Evolutionary conservation across 2,329 filamentous ascomycete species (phyloP).

Genomic region (Cordyceps sp.): DNA sequence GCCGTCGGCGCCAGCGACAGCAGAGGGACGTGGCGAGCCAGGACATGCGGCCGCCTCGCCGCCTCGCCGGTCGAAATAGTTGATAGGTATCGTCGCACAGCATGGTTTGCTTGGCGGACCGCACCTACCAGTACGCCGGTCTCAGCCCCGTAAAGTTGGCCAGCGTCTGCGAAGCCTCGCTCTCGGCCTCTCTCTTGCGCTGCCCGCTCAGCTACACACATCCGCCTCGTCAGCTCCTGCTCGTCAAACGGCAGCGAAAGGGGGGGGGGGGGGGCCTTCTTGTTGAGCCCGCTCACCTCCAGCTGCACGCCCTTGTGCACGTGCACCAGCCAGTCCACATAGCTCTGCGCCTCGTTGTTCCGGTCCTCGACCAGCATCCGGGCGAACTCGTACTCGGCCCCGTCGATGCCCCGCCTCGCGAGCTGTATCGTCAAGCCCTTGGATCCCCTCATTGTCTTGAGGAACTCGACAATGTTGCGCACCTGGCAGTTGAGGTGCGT

Average conservation of each 20-base stretch:
- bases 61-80: too few relatives aligned
- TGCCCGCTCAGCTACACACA: constrained; percentile 55
- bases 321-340: constrained; percentile 96
- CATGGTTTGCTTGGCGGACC: background rate
- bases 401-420: constrained; percentile 81
- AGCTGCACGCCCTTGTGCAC: constrained; percentile 85
- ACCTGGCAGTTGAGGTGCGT: constrained; percentile 92
- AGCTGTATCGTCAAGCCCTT: constrained; percentile 84
- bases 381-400: constrained; percentile 93
- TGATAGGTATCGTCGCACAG: background rate
- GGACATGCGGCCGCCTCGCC: too few relatives aligned
- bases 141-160: constrained; percentile 42
- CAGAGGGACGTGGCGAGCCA: too few relatives aligned
- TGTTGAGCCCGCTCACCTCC: constrained; percentile 41
- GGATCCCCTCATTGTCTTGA: constrained; percentile 62
- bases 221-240: background rate
- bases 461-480: constrained; percentile 79
- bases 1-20: too few relatives aligned
- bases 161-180: constrained; percentile 24
- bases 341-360: constrained; percentile 95
- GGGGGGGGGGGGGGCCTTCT: background rate
- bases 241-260: background rate
- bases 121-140: constrained; percentile 36
- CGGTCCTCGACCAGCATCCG: constrained; percentile 80
- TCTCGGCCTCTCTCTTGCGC: constrained; percentile 50